Conservation (phyloP, 306 rosid species). For the Vigna radiata region DNA sequence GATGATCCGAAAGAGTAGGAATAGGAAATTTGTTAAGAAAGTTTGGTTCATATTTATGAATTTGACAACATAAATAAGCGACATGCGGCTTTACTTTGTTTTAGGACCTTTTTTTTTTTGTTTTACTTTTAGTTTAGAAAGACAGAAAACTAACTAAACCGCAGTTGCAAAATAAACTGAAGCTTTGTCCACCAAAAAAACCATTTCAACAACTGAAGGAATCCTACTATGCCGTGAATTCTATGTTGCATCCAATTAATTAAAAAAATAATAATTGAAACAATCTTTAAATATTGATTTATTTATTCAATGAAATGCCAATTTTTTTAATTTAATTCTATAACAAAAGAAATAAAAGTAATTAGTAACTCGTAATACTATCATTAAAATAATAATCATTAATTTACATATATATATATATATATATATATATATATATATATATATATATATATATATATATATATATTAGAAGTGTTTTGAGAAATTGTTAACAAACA, state of each 20-base stretch:
- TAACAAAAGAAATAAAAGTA: no score
- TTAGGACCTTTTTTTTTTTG: neutral
- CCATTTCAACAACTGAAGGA: neutral
- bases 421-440: no score
- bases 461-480: no score
- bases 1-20: conserved; percentile 86
- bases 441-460: no score
- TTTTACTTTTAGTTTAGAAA: neutral
- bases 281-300: no score
- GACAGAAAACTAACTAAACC: neutral
- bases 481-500: no score
- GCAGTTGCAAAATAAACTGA: neutral
- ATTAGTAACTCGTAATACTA: no score
- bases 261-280: no score
- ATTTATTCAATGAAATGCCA: no score
- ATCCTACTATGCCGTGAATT: neutral
- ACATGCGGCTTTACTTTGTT: conserved; percentile 13
- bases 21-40: conserved; percentile 49
- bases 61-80: conserved; percentile 3
- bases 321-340: no score
- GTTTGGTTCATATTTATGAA: conserved; percentile 23
- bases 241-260: neutral
- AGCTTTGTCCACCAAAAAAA: neutral
- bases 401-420: no score
- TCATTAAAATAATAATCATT: no score